Conservation (phyloP, 129 eudicot genomes). For the Glebionis coronaria region DNA sequence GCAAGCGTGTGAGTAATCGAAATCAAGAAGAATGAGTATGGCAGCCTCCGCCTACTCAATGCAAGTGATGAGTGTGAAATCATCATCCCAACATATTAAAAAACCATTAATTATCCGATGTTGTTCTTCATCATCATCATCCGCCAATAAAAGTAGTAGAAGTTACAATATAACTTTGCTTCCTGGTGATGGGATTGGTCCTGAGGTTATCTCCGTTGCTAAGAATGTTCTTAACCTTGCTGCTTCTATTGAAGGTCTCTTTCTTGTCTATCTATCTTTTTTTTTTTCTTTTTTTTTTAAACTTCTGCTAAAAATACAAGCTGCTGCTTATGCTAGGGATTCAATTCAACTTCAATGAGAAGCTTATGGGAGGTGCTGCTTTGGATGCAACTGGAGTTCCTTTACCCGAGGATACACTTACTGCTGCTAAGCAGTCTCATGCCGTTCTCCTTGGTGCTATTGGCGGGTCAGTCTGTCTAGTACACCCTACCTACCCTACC, state of each 20-base stretch:
- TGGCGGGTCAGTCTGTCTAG: conserved; percentile 97
- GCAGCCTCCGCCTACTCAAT: no score
- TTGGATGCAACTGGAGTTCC: conserved; percentile 92
- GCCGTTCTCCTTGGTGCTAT: conserved; percentile 97
- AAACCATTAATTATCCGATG: no score
- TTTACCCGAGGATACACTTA: conserved; percentile 89
- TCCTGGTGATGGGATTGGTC: conserved; percentile 98
- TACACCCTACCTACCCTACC: no score
- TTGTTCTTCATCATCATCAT: no score
- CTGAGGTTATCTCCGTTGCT: conserved; percentile 89
- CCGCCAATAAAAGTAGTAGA: no score
- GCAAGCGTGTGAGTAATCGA: no score
- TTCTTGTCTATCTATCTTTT: not conserved
- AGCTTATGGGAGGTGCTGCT: conserved; percentile 93
- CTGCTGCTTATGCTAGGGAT: no score
- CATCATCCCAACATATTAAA: no score
- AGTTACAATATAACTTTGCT: conserved; percentile 58
- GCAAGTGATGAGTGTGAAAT: no score
- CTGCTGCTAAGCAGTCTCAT: conserved; percentile 73
- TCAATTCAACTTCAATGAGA: conserved; percentile 76
- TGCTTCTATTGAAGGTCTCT: conserved; percentile 59
- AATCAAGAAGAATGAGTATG: no score
- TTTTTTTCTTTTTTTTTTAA: no score
- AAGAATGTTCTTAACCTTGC: conserved; percentile 63
- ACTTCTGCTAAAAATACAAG: no score